Evolutionary conservation across 805 yeast species (phyloP).

Genomic region (Teunomyces lycoperdinae): DNA sequence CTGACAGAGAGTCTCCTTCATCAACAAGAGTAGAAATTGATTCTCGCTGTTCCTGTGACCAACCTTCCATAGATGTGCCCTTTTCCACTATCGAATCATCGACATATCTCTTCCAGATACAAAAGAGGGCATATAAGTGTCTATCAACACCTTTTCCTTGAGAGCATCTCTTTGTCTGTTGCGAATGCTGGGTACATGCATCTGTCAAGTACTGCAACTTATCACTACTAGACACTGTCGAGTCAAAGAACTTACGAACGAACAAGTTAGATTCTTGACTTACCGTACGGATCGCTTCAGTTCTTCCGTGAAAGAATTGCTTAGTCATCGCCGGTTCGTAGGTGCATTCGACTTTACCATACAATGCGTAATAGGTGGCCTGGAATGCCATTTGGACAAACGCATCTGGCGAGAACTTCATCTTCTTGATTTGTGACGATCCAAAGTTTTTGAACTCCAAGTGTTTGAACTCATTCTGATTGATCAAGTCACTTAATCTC

Average conservation of each 20-base stretch:
- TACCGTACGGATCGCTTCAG: constrained; percentile 88
- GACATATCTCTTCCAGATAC: constrained; percentile 76
- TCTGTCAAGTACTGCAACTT: constrained; percentile 58
- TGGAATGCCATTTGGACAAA: constrained; percentile 92
- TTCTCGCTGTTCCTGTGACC: constrained; percentile 11
- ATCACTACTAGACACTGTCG: constrained; percentile 51
- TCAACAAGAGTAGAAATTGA: constrained; percentile 14
- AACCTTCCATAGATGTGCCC: not conserved
- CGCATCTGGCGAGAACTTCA: constrained; percentile 92
- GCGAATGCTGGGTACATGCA: constrained; percentile 71
- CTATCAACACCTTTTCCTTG: constrained; percentile 89
- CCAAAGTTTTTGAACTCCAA: constrained; percentile 75
- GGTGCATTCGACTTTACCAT: constrained; percentile 90
- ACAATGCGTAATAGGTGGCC: constrained; percentile 85
- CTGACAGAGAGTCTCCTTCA: constrained; percentile 22
- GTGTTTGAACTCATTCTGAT: constrained; percentile 83
- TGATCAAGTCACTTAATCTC: constrained; percentile 77
- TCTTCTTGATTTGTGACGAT: constrained; percentile 70
- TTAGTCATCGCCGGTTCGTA: constrained; percentile 98
- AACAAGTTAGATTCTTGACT: constrained; percentile 75
- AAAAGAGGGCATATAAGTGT: constrained; percentile 81
- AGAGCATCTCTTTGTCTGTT: constrained; percentile 65
- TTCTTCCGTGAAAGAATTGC: constrained; percentile 80
- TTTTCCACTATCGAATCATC: constrained; percentile 19
- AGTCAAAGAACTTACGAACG: constrained; percentile 81